These are phyloP conservation scores for Ambrosia artemisiifolia DNA, from an alignment of 129 eudicot genomes.

Conservation along the genomic window DNA sequence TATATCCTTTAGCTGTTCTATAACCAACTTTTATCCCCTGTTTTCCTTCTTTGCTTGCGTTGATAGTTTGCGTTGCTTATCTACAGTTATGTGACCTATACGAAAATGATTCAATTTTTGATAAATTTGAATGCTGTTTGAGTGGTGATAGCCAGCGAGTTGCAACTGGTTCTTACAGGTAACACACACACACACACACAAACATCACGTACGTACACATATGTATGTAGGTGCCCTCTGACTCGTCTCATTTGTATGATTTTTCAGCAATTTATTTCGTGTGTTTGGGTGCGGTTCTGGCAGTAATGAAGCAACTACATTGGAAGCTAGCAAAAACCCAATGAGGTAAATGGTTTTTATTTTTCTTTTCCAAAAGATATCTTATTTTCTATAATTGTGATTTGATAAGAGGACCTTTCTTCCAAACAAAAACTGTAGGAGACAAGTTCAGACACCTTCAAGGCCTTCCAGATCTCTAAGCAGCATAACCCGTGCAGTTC, in stretches of 20 bases:
- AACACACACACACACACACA: background rate
- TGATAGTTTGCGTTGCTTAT: background rate
- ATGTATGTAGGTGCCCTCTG: background rate
- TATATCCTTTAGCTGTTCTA: constrained; percentile 3
- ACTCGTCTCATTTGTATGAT: background rate
- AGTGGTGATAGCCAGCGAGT: constrained; percentile 83
- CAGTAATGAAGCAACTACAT: constrained; percentile 51
- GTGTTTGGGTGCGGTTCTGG: constrained; percentile 68
- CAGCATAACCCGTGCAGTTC: constrained; percentile 16
- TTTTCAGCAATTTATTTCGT: constrained; percentile 67
- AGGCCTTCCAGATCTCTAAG: constrained; percentile 14
- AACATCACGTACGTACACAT: background rate
- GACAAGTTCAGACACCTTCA: constrained; percentile 16
- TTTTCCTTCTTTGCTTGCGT: background rate
- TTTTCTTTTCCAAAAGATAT: background rate
- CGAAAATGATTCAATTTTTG: constrained; percentile 49
- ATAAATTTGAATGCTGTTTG: constrained; percentile 82
- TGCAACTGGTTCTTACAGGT: constrained; percentile 93
- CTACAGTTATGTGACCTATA: constrained; percentile 65
- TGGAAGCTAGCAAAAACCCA: constrained; percentile 53
- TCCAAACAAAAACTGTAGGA: background rate
- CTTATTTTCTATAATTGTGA: background rate
- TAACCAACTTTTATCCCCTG: background rate
- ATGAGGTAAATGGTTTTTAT: constrained; percentile 45
- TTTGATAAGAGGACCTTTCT: background rate